phyloP scores from a whole-genome alignment of 225 moss, liverwort and hornwort species.

The Physcomitrium patens region DNA sequence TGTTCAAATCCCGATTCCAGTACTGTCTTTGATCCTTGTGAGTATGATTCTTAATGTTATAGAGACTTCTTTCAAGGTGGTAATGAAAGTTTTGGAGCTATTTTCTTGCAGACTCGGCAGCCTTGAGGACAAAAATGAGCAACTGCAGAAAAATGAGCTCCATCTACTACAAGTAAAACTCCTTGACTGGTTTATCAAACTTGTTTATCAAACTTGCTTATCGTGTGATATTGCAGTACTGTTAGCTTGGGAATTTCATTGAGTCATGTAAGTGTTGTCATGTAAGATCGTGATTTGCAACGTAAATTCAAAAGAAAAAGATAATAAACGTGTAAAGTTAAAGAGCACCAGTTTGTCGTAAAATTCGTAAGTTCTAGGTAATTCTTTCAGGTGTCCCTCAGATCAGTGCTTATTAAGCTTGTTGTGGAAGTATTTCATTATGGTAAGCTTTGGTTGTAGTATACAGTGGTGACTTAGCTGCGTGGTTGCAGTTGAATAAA shows the following conservation, averaged over 20 bases:
- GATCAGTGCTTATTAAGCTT: slow-evolving; percentile 9
- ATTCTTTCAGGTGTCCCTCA: background rate
- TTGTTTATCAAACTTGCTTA: slow-evolving; percentile 14
- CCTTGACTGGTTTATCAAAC: slow-evolving; percentile 6
- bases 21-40: background rate
- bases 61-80: slow-evolving; percentile 8
- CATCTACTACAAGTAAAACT: slow-evolving; percentile 38
- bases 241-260: no score
- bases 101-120: slow-evolving; percentile 43
- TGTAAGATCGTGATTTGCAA: no score
- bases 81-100: slow-evolving; percentile 21
- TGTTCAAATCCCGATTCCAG: background rate
- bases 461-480: background rate
- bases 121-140: slow-evolving; percentile 42
- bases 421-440: background rate
- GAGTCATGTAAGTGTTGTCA: no score
- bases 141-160: slow-evolving; percentile 37
- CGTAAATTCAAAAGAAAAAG: no score
- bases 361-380: no score
- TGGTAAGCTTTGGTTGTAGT: background rate
- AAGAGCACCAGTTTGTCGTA: no score
- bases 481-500: slow-evolving; percentile 51
- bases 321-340: no score
- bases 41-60: slow-evolving; percentile 2
- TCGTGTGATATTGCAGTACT: slow-evolving; percentile 14